Base-by-base conservation (phyloP, 352 stramenopile species). In the Phytophthora niederhauseri region DNA sequence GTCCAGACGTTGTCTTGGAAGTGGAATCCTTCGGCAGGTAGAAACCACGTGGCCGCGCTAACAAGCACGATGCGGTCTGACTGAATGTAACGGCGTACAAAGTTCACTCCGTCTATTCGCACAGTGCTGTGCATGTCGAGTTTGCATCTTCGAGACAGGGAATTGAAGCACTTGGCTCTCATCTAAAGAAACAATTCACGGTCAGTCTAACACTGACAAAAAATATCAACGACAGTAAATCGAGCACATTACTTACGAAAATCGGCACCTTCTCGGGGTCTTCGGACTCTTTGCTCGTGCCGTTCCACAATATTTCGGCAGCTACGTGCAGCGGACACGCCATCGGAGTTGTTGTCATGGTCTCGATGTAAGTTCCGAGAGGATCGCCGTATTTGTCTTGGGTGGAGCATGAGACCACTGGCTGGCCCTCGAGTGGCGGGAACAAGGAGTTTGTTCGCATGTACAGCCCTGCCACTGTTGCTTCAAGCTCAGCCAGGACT, bases 1-100 rank as follows among this genome's bases (percentile, higher is more conserved):
- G 64, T 72, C 63, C 63, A 75, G n/a, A 61, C 41, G 20, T 65
- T 64, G 53, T 75, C 68, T 38, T 62, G 68, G 17, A 75, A 75
- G n/a, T 71, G 57, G 43, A 64, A n/a, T 11, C 68, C 52, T 4
- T 65, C 41, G 15, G 57, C 56, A 22, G 68, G 57, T 9, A 75
- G 52, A 8, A 75, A 63, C 45, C 57, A 63, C 7, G 66, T 61
- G 0, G 62, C 52, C 20, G 62, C 52, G 22, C 62, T 57, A 3
- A 71, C 63, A 1, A 75, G 65, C 7, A 75, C 68, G 3, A 75
- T 26, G 14, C 63, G 68, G 19, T 75, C 54, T 1, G 36, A 7
- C 1, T 68, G 62, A 4, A 72, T 31, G 15, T 65, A 75, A 48
- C 61, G 51, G 9, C 63, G 68, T 28, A 68, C 63, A 22, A 63